A percentile compares a stretch with the other conserved stretches of the same genome.
These are phyloP conservation scores for Aspergillus nomiae DNA, from an alignment of 2,329 filamentous ascomycete species.

Conservation along the genomic window DNA sequence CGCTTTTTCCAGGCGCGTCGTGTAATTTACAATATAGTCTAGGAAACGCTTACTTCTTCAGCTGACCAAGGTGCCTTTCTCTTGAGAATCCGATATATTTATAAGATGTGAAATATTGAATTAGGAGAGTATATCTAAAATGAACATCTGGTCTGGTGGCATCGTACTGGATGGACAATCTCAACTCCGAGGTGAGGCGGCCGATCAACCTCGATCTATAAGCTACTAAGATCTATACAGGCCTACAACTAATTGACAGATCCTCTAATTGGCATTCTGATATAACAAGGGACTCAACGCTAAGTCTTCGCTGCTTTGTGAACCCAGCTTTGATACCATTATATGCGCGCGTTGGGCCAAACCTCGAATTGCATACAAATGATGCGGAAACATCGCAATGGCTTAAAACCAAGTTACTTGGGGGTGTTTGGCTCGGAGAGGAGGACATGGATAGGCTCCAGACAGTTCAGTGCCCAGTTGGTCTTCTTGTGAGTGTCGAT, in stretches of 20 bases:
- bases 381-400: slow-evolving; percentile 38
- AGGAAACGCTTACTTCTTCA: not conserved
- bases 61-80: not conserved
- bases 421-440: slow-evolving; percentile 36
- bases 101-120: slow-evolving; percentile 11
- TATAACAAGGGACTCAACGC: slow-evolving; percentile 34
- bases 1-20: slow-evolving; percentile 9
- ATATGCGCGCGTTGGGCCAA: slow-evolving; percentile 42
- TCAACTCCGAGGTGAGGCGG: slow-evolving; percentile 33
- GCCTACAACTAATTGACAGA: slow-evolving; percentile 37
- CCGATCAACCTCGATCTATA: not conserved
- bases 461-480: slow-evolving; percentile 41
- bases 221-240: slow-evolving; percentile 20
- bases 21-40: slow-evolving; percentile 1
- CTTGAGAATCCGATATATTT: slow-evolving; percentile 12
- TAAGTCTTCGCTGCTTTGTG: slow-evolving; percentile 39
- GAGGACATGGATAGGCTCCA: slow-evolving; percentile 32
- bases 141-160: slow-evolving; percentile 43
- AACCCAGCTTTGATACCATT: slow-evolving; percentile 44
- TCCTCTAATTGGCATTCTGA: slow-evolving; percentile 36
- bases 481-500: slow-evolving; percentile 38
- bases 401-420: slow-evolving; percentile 41
- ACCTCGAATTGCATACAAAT: slow-evolving; percentile 41
- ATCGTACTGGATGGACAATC: slow-evolving; percentile 30
- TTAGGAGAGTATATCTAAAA: slow-evolving; percentile 21